Conservation (phyloP, 345 rosid species). For the Dipteronia sinensis region DNA sequence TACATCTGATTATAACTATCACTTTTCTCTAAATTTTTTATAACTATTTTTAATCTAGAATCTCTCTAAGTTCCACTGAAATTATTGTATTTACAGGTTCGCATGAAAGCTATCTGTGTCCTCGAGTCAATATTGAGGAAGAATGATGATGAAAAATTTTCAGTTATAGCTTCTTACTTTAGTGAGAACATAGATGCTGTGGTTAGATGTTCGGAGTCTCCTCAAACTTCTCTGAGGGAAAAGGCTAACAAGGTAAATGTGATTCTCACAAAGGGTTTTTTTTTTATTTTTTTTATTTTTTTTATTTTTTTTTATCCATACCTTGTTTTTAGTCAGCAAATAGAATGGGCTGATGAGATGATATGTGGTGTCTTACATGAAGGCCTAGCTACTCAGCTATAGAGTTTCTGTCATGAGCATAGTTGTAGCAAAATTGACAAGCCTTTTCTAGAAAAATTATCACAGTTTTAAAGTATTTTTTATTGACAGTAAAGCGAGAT, state of each 20-base stretch:
- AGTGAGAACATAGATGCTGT: conserved; percentile 66
- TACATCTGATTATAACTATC: background rate
- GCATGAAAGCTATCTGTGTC: conserved; percentile 89
- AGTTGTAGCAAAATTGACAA: background rate
- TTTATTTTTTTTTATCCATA: background rate
- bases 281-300: background rate
- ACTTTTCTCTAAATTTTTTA: background rate
- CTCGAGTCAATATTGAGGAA: conserved; percentile 88
- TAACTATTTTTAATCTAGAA: background rate
- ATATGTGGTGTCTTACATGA: background rate
- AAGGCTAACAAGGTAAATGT: conserved; percentile 73
- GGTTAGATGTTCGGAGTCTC: conserved; percentile 76
- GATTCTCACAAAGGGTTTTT: background rate
- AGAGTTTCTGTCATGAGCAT: background rate
- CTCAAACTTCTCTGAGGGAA: conserved; percentile 87
- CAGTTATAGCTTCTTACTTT: conserved; percentile 68
- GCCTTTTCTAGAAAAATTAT: background rate
- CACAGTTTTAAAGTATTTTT: background rate
- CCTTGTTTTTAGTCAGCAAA: background rate
- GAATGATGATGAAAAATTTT: conserved; percentile 69
- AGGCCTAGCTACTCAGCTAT: background rate
- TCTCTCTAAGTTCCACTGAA: background rate
- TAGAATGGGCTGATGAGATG: background rate
- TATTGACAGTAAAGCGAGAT: background rate
- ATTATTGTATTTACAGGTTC: conserved; percentile 56